These are phyloP conservation scores for Aspergillus thermomutatus DNA, from an alignment of 2,329 filamentous ascomycete genomes.

Conservation along the genomic window DNA sequence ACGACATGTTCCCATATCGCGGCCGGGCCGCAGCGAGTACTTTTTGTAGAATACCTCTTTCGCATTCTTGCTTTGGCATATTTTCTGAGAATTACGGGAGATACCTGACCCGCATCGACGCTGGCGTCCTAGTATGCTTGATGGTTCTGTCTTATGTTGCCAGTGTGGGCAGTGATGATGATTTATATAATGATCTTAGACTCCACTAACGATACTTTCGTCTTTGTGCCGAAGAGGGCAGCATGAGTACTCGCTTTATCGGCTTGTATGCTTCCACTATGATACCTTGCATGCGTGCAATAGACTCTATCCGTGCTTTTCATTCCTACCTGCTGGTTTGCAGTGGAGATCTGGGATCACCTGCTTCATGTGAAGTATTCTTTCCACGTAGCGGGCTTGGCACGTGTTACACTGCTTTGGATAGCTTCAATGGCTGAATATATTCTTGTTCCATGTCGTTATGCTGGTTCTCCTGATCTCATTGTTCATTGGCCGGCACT, in stretches of 20 bases:
- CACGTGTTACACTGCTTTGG: no score
- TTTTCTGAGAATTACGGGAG: slow-evolving; percentile 13
- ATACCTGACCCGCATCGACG: slow-evolving; percentile 27
- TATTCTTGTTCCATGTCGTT: background rate
- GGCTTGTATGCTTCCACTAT: background rate
- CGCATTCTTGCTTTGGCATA: slow-evolving; percentile 6
- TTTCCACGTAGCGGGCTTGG: no score
- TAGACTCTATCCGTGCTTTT: background rate
- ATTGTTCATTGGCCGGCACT: background rate
- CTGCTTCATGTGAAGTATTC: no score
- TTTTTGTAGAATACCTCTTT: slow-evolving; percentile 39
- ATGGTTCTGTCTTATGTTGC: slow-evolving; percentile 12
- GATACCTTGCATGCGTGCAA: background rate
- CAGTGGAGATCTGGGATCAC: no score
- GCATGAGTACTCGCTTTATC: background rate
- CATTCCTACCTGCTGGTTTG: no score
- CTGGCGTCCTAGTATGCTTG: slow-evolving; percentile 30
- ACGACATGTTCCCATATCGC: slow-evolving; percentile 42
- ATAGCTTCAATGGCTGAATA: no score
- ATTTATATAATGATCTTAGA: slow-evolving; percentile 37
- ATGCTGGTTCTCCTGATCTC: background rate
- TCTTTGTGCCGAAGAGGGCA: background rate
- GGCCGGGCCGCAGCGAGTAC: slow-evolving; percentile 48
- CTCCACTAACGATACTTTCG: slow-evolving; percentile 29
- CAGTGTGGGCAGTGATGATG: slow-evolving; percentile 17